Base-by-base conservation (phyloP, 2,329 filamentous ascomycete genomes). In the Xylariaceae sp. region DNA sequence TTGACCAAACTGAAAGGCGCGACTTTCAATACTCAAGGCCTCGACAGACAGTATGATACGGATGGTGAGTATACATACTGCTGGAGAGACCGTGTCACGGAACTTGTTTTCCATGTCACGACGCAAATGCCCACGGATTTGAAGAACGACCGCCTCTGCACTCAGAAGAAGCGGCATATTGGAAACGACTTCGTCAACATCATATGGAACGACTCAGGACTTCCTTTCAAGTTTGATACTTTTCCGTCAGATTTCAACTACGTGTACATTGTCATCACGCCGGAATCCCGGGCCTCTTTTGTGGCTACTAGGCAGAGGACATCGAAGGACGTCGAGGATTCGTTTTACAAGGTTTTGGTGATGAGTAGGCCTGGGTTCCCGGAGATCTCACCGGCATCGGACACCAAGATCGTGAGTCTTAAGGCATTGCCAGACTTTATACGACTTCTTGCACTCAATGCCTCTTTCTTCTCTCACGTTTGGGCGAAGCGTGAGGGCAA, bases 101-200 rank as follows among this genome's bases (percentile, higher is more conserved):
- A 97, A 72, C 89, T 99, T 50, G 88, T 97, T 35, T 99, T 95
- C 74, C 94, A 97, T 72, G 88, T 97, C 57, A 91, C 90, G 4
- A 99, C 93, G 3, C 92, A 97, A 81, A 99, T 99, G 94, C 94
- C 94, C 1, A 96, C 91, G 8, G 84, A 95, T 70, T 77, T 88
- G 11, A 85, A 91, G 56, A 81, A 84, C 35, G 92, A 96, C 67
- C 84, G 88, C 8, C 82, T 85, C 62, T 91, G 88, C 70, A 86
- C 88, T 62, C 82, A 85, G 72, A 99, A 99, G 78, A 99, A 99
- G 75, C 83, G 87, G 2, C 95, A 97, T 70, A 94, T 97, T 62
- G 94, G 94, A 59, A 99, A 99, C 71, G 94, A 97, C 73, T 96
- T 90, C 73, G 94, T 99, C 71, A 97, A 96, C 72, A 96, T 99